Base-by-base conservation (phyloP, 768 basidiomycete genomes). In the Rhodosporidiobolus odoratus region DNA sequence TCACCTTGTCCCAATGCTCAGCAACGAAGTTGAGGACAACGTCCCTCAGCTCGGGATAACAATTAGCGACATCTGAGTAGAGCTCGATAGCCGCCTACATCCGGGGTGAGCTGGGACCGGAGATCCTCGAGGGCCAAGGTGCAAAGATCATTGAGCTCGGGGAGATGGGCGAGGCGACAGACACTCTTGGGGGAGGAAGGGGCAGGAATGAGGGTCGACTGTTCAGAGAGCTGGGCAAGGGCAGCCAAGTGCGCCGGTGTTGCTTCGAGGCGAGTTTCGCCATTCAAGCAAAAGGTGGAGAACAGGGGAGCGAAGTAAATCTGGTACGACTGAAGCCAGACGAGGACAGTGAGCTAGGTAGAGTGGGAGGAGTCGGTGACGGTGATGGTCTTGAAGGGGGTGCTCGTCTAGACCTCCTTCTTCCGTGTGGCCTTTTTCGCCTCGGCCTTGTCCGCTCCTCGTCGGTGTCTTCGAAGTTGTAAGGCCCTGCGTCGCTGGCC, bases 101-200 rank as follows among this genome's bases (percentile, higher is more conserved):
- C 17, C 2, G 37, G 21, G 3, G 59, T 40, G 38, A 69, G 68
- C 40, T 69, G 68, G 2, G 45, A 35, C 2, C 13, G 4, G 48
- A 58, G 27, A 38, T 58, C 25, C 34, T 32, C 35, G 47, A 69
- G 62, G 2, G 68, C 57, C 27, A 69, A 52, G 10, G 13, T 0
- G 12, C 2, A 0, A 27, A 66, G 65, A 4, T 30, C n/a, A 19
- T 35, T n/a, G 57, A 66, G 34, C 19, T 38, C 17, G 34, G 61
- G 66, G 38, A 34, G 27, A 48, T 61, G 58, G 13, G 66, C 66
- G 68, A 63, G 62, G 30, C 68, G 48, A 48, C 40, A 69, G 47
- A 58, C 30, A 13, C 57, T 63, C 23, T 59, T 52, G 19, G 68
- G 62, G 2, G 68, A 69, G 34, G 34, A 45, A 7, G 68, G 56